Evolutionary conservation across 768 basidiomycete genomes (phyloP).

Genomic region (Daedalea quercina): DNA sequence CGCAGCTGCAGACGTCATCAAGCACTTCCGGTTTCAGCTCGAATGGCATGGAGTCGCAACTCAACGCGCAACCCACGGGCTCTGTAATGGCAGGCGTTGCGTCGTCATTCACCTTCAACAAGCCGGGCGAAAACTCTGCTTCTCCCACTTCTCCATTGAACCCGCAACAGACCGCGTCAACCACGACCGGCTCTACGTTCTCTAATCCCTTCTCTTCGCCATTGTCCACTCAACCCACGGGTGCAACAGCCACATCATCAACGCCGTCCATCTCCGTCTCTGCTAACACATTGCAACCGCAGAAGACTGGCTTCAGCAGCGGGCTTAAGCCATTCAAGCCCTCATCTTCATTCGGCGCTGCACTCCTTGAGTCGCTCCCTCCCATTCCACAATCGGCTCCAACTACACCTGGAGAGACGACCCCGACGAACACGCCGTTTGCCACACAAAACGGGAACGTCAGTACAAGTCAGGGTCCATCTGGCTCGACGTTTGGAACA

Average conservation of each 20-base stretch:
- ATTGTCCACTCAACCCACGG: conserved; percentile 46
- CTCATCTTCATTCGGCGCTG: conserved; percentile 44
- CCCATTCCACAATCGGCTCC: conserved; percentile 58
- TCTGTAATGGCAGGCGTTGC: conserved; percentile 63
- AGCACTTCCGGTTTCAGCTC: conserved; percentile 1
- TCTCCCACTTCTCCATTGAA: conserved; percentile 10
- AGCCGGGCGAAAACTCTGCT: conserved; percentile 21
- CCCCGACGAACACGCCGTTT: conserved; percentile 7
- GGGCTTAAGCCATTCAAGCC: conserved; percentile 53
- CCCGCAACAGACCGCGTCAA: conserved; percentile 22
- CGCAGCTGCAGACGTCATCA: conserved; percentile 13
- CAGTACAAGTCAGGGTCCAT: conserved; percentile 2
- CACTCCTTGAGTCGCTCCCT: conserved; percentile 47
- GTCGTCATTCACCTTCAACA: conserved; percentile 57
- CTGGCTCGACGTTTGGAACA: conserved; percentile 5
- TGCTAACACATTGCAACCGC: conserved; percentile 31
- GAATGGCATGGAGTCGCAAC: conserved; percentile 1
- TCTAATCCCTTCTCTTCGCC: conserved; percentile 37
- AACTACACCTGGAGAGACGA: conserved; percentile 34
- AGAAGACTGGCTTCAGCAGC: conserved; percentile 43
- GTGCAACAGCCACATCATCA: conserved; percentile 26
- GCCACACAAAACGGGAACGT: conserved; percentile 2
- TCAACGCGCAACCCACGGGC: conserved; percentile 7
- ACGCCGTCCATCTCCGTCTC: conserved; percentile 28
- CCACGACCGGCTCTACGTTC: conserved; percentile 35